Evolutionary conservation across 2,329 filamentous ascomycete genomes (phyloP), one percentile per base, ranked within the genome.

Genomic region (Scedosporium apiospermum): DNA sequence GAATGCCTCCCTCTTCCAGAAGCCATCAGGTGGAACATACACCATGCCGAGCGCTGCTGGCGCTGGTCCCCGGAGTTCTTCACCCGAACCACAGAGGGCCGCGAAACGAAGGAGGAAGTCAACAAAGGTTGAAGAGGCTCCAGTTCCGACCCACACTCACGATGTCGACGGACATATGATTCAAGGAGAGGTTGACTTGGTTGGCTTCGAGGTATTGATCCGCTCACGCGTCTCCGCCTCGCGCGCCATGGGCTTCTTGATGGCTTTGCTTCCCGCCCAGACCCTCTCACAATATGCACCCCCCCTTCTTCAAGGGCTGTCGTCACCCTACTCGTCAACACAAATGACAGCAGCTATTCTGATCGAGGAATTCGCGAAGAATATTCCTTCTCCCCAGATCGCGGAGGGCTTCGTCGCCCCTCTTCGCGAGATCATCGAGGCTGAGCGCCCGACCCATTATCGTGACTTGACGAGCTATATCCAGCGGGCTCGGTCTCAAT

Each of bases 101-200:
- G 79, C 87, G 2, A 91, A 95, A 75, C 87, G 91, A 66, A 84
- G 92, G 41, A 87, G 92, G 65, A 96, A 92, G 74, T 90, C 90
- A 0, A 87, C 90, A n/a, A 96, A 96, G 77, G 77, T 84, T 21
- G 90, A 95, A 62, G 88, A 93, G 30, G 75, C 82, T 7, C 77
- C 83, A 1, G 77, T 83, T 1, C 76, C 82, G 3, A 83, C 78
- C n/a, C 78, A 89, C n/a, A 85, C 89, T 1, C 95, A 99, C 74
- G 96, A 99, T 73, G 91, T 99, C 18, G 95, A 99, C 72, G 95
- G 93, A 9, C 93, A 96, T 68, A 97, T 99, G 88, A 92, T 99
- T 79, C 90, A 93, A 71, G 95, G 96, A 60, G 96, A 99, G 69
- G 88, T 98, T 57, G 96, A 99, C 71, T 81, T 99, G 51, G 93